Evolutionary conservation across 768 basidiomycete species (phyloP).

Genomic region (Mycena filopes): DNA sequence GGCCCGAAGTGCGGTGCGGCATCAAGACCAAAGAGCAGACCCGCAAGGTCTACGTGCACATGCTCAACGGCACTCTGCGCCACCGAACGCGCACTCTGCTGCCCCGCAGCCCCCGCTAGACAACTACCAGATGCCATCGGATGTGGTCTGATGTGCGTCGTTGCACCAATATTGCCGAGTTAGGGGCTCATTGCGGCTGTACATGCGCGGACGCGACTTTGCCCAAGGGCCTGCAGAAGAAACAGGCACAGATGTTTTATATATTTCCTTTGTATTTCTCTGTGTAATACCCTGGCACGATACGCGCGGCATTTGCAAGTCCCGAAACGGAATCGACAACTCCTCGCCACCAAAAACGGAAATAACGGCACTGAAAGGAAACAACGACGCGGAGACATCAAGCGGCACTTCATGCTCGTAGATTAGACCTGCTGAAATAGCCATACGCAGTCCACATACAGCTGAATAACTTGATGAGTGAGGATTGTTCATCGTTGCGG

Average conservation of each 20-base stretch:
- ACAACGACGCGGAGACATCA: no score
- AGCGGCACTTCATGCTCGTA: no score
- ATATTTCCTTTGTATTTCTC: no score
- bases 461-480: no score
- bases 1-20: constrained; percentile 93
- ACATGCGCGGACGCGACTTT: constrained; percentile 98
- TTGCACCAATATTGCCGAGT: constrained; percentile 20
- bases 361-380: no score
- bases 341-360: background rate
- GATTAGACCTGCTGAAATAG: no score
- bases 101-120: constrained; percentile 96
- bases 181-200: constrained; percentile 92
- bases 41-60: constrained; percentile 95
- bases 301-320: no score
- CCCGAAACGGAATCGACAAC: background rate
- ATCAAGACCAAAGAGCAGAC: constrained; percentile 91
- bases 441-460: no score
- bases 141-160: constrained; percentile 84
- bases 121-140: constrained; percentile 96
- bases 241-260: constrained; percentile 65
- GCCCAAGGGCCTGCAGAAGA: constrained; percentile 82
- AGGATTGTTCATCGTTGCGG: no score
- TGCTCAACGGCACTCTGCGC: constrained; percentile 99
- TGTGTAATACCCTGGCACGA: no score
- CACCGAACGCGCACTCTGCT: constrained; percentile 95